Base-by-base conservation (phyloP, 2,329 filamentous ascomycete species). In the Cladosporium sp. region DNA sequence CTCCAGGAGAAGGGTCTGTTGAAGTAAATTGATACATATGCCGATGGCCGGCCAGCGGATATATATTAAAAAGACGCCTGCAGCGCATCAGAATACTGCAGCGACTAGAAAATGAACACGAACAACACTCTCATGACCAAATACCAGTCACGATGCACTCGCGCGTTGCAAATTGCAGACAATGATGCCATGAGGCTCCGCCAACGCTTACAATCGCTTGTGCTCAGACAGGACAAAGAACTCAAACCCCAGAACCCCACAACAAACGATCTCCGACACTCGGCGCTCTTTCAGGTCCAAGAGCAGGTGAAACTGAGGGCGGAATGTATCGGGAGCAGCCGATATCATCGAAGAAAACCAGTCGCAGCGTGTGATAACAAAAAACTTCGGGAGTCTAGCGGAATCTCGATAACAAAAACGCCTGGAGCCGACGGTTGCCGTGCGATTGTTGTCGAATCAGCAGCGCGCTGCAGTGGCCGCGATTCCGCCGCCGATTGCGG, bases 1-100 rank as follows among this genome's bases (percentile, higher is more conserved):
- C 82, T 95, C 70, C 84, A 91, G 76, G 83, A 86, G 69, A 86
- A 91, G 82, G 89, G 88, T 0, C 81, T 92, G 72, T 76, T 88
- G 75, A 80, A 75, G 69, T 60, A 59, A 26, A 59, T n/a, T 28
- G 21, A 58, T 23, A 29, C 7, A n/a, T 21, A 28, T 21, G 6
- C 12, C 29, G 29, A 56, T 35, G 16, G 31, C 31, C 16, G 33
- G 55, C 31, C 35, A 37, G 23, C 56, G 28, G 16, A 46, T 46
- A 59, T 59, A 44, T 59, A 46, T 35, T 44, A 37, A 18, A 59
- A 46, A 59, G 37, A 46, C 35, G 35, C 16, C 12, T 31, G 56
- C 23, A 44, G 56, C 23, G 23, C 37, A 31, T 28, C 14, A 21
- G 35, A 8, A 37, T 26, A n/a, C 56, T n/a, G 33, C 23, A 10